Conservation (phyloP, 2,329 filamentous ascomycete species). For the Nemania bipapillata region DNA sequence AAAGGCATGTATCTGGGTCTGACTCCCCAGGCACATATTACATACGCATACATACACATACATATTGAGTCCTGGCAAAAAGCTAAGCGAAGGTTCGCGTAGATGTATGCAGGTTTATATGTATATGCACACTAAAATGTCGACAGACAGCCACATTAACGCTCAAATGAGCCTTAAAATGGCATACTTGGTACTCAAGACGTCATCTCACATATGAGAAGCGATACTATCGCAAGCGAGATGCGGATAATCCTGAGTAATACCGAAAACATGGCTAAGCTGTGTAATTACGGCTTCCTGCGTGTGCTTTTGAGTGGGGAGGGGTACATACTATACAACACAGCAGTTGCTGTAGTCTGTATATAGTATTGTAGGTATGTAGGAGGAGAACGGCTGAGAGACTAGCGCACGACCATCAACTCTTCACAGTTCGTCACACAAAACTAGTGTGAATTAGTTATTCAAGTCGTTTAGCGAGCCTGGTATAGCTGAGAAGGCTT, state of each 20-base stretch:
- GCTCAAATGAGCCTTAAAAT: not conserved
- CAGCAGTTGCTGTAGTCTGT: too few species aligned
- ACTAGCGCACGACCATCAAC: too few species aligned
- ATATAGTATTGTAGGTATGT: too few species aligned
- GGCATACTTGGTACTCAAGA: not conserved
- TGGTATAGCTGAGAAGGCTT: too few species aligned
- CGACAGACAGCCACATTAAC: not conserved
- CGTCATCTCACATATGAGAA: slow-evolving; percentile 28
- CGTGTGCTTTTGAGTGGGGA: not conserved
- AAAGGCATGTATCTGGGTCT: slow-evolving; percentile 16
- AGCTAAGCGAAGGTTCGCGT: slow-evolving; percentile 27
- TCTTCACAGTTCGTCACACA: too few species aligned
- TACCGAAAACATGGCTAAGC: slow-evolving; percentile 5
- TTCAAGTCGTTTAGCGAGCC: too few species aligned
- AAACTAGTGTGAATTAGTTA: too few species aligned
- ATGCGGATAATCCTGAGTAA: not conserved
- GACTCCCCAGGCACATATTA: too few species aligned
- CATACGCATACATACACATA: not conserved
- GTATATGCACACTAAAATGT: not conserved
- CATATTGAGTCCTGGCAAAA: not conserved
- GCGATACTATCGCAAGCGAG: slow-evolving; percentile 21
- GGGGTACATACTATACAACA: not conserved
- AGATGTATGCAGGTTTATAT: slow-evolving; percentile 5
- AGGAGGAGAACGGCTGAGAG: too few species aligned
- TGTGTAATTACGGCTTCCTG: not conserved